A percentile compares a stretch with the other conserved stretches of the same genome.
Conservation (phyloP, 495 filamentous ascomycete species). For the Bacidia rubella region DNA sequence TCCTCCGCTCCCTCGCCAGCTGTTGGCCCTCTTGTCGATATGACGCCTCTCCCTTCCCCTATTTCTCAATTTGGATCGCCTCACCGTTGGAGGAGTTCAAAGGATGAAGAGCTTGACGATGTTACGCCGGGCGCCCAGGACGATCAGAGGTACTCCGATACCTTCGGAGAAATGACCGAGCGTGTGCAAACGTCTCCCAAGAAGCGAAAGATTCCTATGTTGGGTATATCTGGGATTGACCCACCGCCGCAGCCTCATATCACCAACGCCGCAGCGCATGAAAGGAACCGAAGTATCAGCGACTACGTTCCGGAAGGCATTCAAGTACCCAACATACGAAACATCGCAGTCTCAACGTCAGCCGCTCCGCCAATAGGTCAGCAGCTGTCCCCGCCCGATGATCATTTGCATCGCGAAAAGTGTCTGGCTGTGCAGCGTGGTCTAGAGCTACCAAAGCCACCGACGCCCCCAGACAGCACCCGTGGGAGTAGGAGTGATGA, state of each 20-base stretch:
- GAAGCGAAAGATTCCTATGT: conserved; percentile 39
- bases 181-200: conserved; percentile 30
- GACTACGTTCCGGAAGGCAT: conserved; percentile 68
- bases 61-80: conserved; percentile 60
- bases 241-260: conserved; percentile 17
- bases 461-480: conserved; percentile 58
- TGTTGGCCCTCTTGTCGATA: conserved; percentile 69
- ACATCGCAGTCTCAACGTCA: conserved; percentile 56
- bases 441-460: conserved; percentile 48
- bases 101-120: conserved; percentile 34
- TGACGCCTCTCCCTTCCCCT: conserved; percentile 88
- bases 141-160: neutral
- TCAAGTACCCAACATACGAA: conserved; percentile 48
- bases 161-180: neutral
- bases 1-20: conserved; percentile 55
- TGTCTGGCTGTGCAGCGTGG: conserved; percentile 69
- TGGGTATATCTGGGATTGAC: conserved; percentile 19
- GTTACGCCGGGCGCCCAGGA: neutral
- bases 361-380: conserved; percentile 27
- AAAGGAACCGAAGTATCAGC: conserved; percentile 69
- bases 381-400: conserved; percentile 25
- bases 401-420: conserved; percentile 62
- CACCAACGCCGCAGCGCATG: conserved; percentile 30
- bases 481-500: conserved; percentile 36
- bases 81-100: conserved; percentile 48